Conservation (phyloP, 2,329 filamentous ascomycete genomes). For the Ophiognomonia clavigignenti-juglandacearum region DNA sequence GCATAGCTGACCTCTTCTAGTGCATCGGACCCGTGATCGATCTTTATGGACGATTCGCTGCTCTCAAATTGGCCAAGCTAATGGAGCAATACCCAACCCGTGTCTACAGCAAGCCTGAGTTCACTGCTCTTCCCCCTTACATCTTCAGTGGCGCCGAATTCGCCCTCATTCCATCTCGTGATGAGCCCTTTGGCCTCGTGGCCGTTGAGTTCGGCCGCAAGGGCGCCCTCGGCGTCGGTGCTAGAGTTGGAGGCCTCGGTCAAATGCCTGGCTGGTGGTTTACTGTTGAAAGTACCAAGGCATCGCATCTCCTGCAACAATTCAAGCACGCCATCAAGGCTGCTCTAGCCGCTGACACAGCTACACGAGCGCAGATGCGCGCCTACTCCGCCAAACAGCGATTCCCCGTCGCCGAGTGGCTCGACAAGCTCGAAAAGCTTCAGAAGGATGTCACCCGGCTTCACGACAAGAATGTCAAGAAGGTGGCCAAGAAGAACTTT, state of each 20-base stretch:
- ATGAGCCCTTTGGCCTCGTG: slow-evolving; percentile 65
- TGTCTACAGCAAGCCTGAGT: slow-evolving; percentile 64
- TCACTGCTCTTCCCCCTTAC: slow-evolving; percentile 60
- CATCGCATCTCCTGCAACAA: slow-evolving; percentile 54
- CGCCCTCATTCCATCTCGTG: slow-evolving; percentile 63
- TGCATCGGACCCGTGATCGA: slow-evolving; percentile 61
- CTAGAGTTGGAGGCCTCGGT: slow-evolving; percentile 58
- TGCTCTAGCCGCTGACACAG: slow-evolving; percentile 50
- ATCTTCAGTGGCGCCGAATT: slow-evolving; percentile 67
- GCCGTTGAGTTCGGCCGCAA: slow-evolving; percentile 65
- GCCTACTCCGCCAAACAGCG: slow-evolving; percentile 59
- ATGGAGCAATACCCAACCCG: slow-evolving; percentile 62
- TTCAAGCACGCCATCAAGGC: slow-evolving; percentile 58
- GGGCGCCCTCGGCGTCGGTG: slow-evolving; percentile 60
- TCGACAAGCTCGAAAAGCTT: slow-evolving; percentile 57
- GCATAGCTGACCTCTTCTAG: background rate
- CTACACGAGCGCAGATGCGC: slow-evolving; percentile 56
- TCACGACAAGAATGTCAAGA: slow-evolving; percentile 27
- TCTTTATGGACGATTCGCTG: slow-evolving; percentile 62
- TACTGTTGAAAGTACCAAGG: slow-evolving; percentile 58
- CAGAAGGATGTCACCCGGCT: slow-evolving; percentile 49
- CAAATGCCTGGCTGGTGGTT: slow-evolving; percentile 70
- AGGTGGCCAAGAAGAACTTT: slow-evolving; percentile 17
- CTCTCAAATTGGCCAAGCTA: slow-evolving; percentile 56
- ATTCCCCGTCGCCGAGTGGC: slow-evolving; percentile 63